Conservation (phyloP, 2,329 filamentous ascomycete species). For the Venturia pyrina region DNA sequence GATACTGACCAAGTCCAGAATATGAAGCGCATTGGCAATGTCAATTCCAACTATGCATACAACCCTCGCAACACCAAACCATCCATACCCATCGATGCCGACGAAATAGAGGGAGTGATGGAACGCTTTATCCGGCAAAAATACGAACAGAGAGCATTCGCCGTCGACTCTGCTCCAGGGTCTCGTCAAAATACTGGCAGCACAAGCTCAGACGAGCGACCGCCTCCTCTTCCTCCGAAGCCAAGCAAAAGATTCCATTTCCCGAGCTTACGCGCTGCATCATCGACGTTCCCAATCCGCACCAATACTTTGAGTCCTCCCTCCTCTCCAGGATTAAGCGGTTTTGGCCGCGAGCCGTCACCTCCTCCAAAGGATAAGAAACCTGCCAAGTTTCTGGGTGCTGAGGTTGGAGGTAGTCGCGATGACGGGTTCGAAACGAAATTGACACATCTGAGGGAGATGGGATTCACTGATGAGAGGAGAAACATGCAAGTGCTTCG, state of each 20-base stretch:
- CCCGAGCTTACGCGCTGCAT: conserved; percentile 51
- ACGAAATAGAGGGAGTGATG: conserved; percentile 90
- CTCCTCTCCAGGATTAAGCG: conserved; percentile 23
- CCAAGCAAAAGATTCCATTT: conserved; percentile 52
- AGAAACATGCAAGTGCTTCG: conserved; percentile 74
- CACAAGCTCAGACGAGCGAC: conserved; percentile 45
- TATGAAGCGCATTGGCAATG: conserved; percentile 89
- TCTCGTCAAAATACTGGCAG: conserved; percentile 48
- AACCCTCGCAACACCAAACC: conserved; percentile 78
- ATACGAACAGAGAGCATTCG: conserved; percentile 60
- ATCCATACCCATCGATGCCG: conserved; percentile 76
- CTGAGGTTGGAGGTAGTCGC: conserved; percentile 41
- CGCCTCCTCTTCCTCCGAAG: conserved; percentile 50
- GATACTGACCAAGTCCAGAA: conserved; percentile 46
- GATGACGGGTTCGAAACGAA: conserved; percentile 62
- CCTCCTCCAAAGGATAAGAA: conserved; percentile 25
- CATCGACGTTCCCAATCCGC: conserved; percentile 55
- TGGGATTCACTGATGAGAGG: conserved; percentile 82
- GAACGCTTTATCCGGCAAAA: conserved; percentile 93
- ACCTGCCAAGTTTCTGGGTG: conserved; percentile 10
- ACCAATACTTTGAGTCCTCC: conserved; percentile 45
- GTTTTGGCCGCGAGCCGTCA: conserved; percentile 22
- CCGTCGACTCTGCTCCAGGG: conserved; percentile 26
- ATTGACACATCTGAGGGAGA: conserved; percentile 66
- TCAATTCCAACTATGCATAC: conserved; percentile 74